phyloP scores from a whole-genome alignment of 2,329 filamentous ascomycete species.

The Colletotrichum endophyticum region DNA sequence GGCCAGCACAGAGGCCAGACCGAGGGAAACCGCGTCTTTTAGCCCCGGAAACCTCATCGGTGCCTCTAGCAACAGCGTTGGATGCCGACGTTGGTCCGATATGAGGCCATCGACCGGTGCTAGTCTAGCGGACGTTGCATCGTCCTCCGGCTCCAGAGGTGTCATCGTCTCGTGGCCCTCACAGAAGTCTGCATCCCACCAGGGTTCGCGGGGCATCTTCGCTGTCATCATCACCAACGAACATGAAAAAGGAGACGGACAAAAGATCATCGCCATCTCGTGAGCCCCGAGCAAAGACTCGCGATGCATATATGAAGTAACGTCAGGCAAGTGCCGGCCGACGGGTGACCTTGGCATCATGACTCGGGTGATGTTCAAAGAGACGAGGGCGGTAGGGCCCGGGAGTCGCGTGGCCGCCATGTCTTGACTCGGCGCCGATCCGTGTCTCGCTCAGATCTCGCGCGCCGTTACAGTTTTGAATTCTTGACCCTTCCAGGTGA shows the following conservation, averaged over 20 bases:
- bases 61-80: neutral
- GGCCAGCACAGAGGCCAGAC: neutral
- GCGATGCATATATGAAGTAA: constrained; percentile 9
- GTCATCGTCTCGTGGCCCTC: neutral
- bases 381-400: neutral
- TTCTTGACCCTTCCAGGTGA: constrained; percentile 2
- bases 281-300: neutral
- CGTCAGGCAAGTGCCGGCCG: neutral
- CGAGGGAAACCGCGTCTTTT: neutral
- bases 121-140: neutral
- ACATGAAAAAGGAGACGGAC: neutral
- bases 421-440: constrained; percentile 15
- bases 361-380: neutral
- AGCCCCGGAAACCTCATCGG: neutral
- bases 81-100: neutral
- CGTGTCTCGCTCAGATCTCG: constrained; percentile 6
- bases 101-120: neutral
- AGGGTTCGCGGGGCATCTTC: neutral
- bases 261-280: neutral
- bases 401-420: constrained; percentile 7
- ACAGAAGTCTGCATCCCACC: neutral
- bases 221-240: neutral
- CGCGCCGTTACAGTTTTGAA: neutral
- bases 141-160: neutral
- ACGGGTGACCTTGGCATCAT: constrained; percentile 9